A percentile compares a stretch with the other conserved stretches of the same genome.
Conservation (phyloP, 2,329 filamentous ascomycete species). For the Clarireedia hainanense region DNA sequence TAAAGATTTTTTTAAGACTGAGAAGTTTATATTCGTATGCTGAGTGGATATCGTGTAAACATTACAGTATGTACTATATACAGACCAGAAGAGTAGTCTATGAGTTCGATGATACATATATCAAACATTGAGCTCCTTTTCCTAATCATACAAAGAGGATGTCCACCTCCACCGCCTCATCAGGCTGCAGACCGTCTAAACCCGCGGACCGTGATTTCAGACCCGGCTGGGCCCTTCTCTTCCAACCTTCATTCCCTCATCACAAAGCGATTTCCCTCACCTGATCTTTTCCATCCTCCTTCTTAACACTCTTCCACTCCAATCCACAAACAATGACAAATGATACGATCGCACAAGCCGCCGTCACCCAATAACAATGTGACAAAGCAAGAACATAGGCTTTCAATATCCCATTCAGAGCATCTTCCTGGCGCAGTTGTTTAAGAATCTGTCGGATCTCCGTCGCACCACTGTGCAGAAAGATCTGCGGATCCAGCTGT, state of each 20-base stretch:
- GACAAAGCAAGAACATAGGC: constrained; percentile 50
- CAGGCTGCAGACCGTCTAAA: too few relatives aligned
- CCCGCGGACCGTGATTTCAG: too few relatives aligned
- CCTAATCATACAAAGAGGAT: too few relatives aligned
- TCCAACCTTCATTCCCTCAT: background rate
- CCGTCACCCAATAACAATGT: constrained; percentile 44
- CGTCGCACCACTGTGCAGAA: constrained; percentile 46
- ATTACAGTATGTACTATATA: too few relatives aligned
- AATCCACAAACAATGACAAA: constrained; percentile 39
- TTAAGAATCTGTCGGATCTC: constrained; percentile 39
- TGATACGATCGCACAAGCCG: constrained; percentile 39
- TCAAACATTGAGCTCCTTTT: too few relatives aligned
- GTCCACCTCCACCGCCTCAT: too few relatives aligned
- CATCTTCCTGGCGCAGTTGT: constrained; percentile 34
- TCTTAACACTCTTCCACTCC: constrained; percentile 48
- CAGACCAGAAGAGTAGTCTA: too few relatives aligned
- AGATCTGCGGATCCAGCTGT: constrained; percentile 38
- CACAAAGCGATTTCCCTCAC: background rate
- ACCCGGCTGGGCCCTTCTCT: too few relatives aligned
- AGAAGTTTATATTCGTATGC: too few relatives aligned
- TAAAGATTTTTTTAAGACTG: too few relatives aligned
- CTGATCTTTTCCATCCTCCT: constrained; percentile 23
- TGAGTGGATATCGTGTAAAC: too few relatives aligned
- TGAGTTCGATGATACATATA: too few relatives aligned
- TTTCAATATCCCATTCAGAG: constrained; percentile 36